Evolutionary conservation across 352 stramenopile species (phyloP).

Genomic region (Achlya hypogyna): DNA sequence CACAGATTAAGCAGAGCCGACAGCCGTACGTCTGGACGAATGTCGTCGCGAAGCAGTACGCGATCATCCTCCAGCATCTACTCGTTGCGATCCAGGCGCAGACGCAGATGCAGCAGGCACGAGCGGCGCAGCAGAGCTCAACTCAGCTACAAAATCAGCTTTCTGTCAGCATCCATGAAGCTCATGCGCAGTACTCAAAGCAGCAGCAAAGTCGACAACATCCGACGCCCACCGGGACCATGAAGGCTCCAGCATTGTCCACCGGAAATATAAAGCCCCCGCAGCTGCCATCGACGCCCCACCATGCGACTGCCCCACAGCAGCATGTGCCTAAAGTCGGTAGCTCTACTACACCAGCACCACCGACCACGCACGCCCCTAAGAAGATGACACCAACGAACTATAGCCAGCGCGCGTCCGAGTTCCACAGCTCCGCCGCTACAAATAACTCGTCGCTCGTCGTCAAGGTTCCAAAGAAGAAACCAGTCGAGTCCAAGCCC

Average conservation of each 20-base stretch:
- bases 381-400: not conserved
- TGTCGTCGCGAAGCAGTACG: not conserved
- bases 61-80: slow-evolving; percentile 11
- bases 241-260: not conserved
- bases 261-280: too few relatives aligned
- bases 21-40: slow-evolving; percentile 15
- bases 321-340: too few relatives aligned
- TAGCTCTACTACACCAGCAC: not conserved
- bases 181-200: slow-evolving; percentile 1
- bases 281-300: too few relatives aligned
- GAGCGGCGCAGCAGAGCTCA: not conserved
- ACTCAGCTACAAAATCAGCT: not conserved
- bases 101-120: not conserved
- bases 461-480: slow-evolving; percentile 1
- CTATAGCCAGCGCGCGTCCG: not conserved
- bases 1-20: slow-evolving; percentile 17
- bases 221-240: not conserved
- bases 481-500: not conserved
- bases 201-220: not conserved
- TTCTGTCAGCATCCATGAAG: not conserved
- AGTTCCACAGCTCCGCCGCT: not conserved
- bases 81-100: slow-evolving; percentile 7
- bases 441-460: not conserved
- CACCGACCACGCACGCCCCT: not conserved
- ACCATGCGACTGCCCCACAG: too few relatives aligned